Evolutionary conservation across 345 rosid species (phyloP), one percentile per base, ranked within the genome.

Genomic region (Aquilaria sinensis): DNA sequence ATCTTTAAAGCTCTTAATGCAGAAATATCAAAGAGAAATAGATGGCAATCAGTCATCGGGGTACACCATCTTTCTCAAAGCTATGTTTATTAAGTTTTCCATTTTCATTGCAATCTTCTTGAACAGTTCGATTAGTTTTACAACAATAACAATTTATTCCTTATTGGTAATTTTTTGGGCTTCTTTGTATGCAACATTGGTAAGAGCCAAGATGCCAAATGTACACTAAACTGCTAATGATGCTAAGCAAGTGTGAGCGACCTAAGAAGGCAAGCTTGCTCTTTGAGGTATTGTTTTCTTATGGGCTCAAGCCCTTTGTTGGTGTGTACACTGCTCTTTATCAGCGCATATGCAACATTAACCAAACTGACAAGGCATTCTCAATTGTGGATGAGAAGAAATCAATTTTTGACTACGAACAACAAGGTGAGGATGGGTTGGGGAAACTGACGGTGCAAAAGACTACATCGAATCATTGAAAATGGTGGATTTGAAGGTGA

Each of bases 1-100:
- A 84, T 92, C 54, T 76, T 92, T 76, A 96, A 92, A 67, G 93
- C 96, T 60, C 89, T 85, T 50, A 91, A 87, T 32, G 98, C 78
- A 1, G 96, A 93, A 10, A 74, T 82, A 23, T 23, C 23, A 23
- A 9, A 73, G 58, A 32, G 77, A 80, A 80, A 83, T 47, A 78
- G 74, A 54, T 83, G 94, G 77, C 78, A 74, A 31, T 79, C 90
- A 69, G 91, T 89, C 53, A 85, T 92, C 41, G 80, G 87, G 89
- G 96, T 87, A 59, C 41, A 53, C 41, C 31, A 3, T 3, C 51
- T 46, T 1, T 37, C 8, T 37, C 3, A 37, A 37, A 37, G 43
- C 43, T 9, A 37, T 37, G 13, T 59, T 50, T 53, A 2, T 12
- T 45, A 16, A 64, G 3, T 33, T 31, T 31, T 47, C 16, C 13